Percentiles rank a stretch among this genome's conserved stretches.
Conservation (phyloP, 805 yeast species). For the Starmerella stigmatis region DNA sequence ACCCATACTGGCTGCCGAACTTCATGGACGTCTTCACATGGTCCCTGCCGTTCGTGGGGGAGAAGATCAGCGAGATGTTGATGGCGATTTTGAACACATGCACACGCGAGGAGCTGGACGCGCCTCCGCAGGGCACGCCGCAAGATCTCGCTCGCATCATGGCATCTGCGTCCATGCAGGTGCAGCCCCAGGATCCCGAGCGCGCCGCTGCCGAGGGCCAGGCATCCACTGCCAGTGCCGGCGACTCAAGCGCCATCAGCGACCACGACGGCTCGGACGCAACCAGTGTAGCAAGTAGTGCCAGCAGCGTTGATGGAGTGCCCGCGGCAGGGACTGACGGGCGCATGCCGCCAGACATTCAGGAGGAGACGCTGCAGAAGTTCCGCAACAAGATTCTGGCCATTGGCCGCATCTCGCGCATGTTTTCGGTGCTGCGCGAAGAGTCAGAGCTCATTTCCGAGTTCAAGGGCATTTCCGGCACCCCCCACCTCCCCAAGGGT, state of each 20-base stretch:
- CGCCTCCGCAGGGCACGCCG: constrained; percentile 9
- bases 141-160: constrained; percentile 17
- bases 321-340: no score
- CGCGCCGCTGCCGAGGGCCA: constrained; percentile 16
- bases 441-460: constrained; percentile 79
- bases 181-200: constrained; percentile 7
- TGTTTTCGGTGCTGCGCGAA: constrained; percentile 79
- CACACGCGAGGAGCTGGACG: constrained; percentile 82
- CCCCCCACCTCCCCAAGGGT: constrained; percentile 71
- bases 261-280: neutral
- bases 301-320: neutral
- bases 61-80: constrained; percentile 87
- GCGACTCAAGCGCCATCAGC: neutral
- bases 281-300: neutral
- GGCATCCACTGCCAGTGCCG: neutral
- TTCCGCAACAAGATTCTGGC: constrained; percentile 71
- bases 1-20: constrained; percentile 94
- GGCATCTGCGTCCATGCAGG: constrained; percentile 19
- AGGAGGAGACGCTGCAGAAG: constrained; percentile 31
- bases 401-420: constrained; percentile 88
- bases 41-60: constrained; percentile 96
- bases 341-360: constrained; percentile 5
- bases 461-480: constrained; percentile 60
- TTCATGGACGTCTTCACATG: constrained; percentile 96
- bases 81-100: constrained; percentile 84